These are phyloP conservation scores for Neopestalotiopsis sp. DNA, from an alignment of 2,329 filamentous ascomycete genomes.

Conservation along the genomic window DNA sequence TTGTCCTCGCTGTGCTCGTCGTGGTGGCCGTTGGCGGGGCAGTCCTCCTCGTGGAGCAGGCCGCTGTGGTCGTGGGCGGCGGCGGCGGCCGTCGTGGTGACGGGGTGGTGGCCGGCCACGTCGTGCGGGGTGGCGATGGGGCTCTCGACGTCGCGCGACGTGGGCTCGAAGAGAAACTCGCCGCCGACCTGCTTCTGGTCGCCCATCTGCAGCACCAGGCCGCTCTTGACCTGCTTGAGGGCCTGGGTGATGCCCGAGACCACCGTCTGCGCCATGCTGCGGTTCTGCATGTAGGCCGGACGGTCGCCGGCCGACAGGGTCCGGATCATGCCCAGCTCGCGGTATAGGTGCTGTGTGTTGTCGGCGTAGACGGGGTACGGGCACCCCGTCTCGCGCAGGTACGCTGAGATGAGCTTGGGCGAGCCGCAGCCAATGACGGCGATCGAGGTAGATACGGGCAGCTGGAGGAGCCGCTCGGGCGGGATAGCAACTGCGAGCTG, in stretches of 20 bases:
- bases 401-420: slow-evolving; percentile 70
- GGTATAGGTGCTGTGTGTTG: slow-evolving; percentile 69
- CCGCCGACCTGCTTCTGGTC: slow-evolving; percentile 74
- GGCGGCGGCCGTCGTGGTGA: slow-evolving; percentile 20
- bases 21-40: slow-evolving; percentile 26
- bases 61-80: no score
- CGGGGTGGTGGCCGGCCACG: slow-evolving; percentile 3
- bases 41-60: slow-evolving; percentile 19
- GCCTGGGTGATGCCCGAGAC: slow-evolving; percentile 62
- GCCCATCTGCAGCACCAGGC: slow-evolving; percentile 67
- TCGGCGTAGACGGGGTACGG: slow-evolving; percentile 81
- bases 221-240: slow-evolving; percentile 60
- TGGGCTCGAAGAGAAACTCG: slow-evolving; percentile 76
- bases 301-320: slow-evolving; percentile 63
- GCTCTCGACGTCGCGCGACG: slow-evolving; percentile 42
- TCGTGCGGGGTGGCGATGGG: slow-evolving; percentile 48
- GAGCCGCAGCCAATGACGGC: slow-evolving; percentile 76
- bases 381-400: slow-evolving; percentile 66
- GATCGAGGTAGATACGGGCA: slow-evolving; percentile 65
- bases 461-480: slow-evolving; percentile 51
- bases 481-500: slow-evolving; percentile 64
- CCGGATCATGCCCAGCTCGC: slow-evolving; percentile 70
- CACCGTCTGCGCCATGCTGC: slow-evolving; percentile 55
- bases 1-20: slow-evolving; percentile 54
- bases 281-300: slow-evolving; percentile 66